Evolutionary conservation across 768 basidiomycete genomes (phyloP), one percentile per base, ranked within the genome.

Genomic region (Rubroboletus satanas): DNA sequence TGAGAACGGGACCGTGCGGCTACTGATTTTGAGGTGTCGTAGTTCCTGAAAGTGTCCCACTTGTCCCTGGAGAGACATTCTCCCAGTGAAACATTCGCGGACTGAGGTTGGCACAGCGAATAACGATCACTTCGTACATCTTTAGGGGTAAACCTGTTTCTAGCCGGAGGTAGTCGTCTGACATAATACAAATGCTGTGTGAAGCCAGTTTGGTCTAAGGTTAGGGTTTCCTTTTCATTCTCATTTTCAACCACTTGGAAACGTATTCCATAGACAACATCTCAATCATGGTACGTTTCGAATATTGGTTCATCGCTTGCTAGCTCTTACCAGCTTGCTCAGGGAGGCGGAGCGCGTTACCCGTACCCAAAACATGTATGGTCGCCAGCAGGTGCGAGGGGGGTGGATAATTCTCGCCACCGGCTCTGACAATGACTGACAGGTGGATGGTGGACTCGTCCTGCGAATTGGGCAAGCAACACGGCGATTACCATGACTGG

Each of bases 381-480:
- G 92, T 88, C 93, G 23, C 94, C 95, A 66, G 80, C 93, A 61
- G 92, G 92, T 91, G 50, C 57, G 72, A 74, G n/a, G 18, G 21
- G 26, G 38, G 14, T 36, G 7, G 14, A 23, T 5, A 12, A 17
- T 9, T 42, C 26, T 32, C 28, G 11, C 4, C 17, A 17, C 15
- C 2, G 0, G 23, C 17, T 7, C 28, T 53, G 45, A 61, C 43
- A 33, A 17, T 4, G 10, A 43, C 48, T 32, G 15, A 49, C 61
- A 93, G 93, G 94, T 75, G 94, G 94, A 64, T 98, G 94, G 94
- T 98, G 94, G 94, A 83, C 84, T 35, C 83, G 91, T 18, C 94
- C 94, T 7, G 76, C 83, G 23, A 96, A 94, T 75, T 97, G 94
- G 94, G 83, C 82, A 54, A 71, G 83, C 28, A 95, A 94, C 75